Evolutionary conservation across 768 basidiomycete species (phyloP).

Genomic region (Termitomyces sp.): DNA sequence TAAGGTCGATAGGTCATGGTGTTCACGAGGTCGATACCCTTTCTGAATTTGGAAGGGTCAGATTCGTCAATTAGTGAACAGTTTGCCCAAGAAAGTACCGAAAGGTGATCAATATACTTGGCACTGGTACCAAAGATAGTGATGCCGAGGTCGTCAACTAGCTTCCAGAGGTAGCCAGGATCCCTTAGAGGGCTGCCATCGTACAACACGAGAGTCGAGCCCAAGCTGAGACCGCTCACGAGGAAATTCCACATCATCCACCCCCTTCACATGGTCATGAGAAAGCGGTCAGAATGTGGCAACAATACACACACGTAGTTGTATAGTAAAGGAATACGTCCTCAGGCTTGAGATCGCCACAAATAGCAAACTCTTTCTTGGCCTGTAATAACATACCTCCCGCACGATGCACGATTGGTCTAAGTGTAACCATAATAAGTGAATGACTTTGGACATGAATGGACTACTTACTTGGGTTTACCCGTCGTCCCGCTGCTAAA

Average conservation of each 20-base stretch:
- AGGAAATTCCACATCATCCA: conserved; percentile 97
- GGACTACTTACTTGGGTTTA: conserved; percentile 52
- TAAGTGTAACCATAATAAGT: conserved; percentile 25
- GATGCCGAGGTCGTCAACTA: conserved; percentile 67
- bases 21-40: conserved; percentile 62
- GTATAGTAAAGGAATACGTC: conserved; percentile 86
- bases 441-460: conserved; percentile 3
- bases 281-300: not conserved
- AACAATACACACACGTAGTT: conserved; percentile 60
- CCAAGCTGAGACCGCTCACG: conserved; percentile 59
- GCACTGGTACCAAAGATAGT: conserved; percentile 83
- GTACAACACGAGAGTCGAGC: conserved; percentile 73
- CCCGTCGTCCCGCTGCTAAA: conserved; percentile 87
- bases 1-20: conserved; percentile 57
- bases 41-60: conserved; percentile 44
- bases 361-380: conserved; percentile 69
- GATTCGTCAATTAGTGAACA: conserved; percentile 8
- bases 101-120: conserved; percentile 78
- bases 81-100: conserved; percentile 40
- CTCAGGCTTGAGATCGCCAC: conserved; percentile 59
- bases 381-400: conserved; percentile 78
- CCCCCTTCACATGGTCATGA: conserved; percentile 42
- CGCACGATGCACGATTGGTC: conserved; percentile 76
- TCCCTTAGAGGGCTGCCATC: conserved; percentile 79
- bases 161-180: conserved; percentile 63